Base-by-base conservation (phyloP, 139 green algal genomes). In the Chlorella sp. region DNA sequence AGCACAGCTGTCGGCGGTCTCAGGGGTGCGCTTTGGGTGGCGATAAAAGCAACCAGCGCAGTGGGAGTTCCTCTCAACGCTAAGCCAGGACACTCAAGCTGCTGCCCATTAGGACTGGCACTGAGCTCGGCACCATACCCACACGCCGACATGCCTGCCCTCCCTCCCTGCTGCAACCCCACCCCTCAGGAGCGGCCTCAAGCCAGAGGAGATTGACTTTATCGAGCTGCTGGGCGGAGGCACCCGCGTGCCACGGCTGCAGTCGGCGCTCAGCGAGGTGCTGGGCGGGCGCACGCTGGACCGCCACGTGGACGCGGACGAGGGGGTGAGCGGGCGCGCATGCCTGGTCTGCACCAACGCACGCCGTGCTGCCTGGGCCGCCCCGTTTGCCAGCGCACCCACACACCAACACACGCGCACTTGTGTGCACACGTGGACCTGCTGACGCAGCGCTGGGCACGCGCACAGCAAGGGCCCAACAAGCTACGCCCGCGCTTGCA, bases 291-390 rank as follows among this genome's bases (percentile, higher is more conserved):
- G 89, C 26, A 35, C 49, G 3, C 80, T 94, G 31, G 91, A 94
- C 80, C 34, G 90, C 49, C 96, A 99, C 81, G 77, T 99, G 79
- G 96, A 99, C 77, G 89, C 91, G 3, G 96, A 99, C 77, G 96
- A 99, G 86, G 94, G 95, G 1, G 76, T 72, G 67, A 63, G 67
- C 27, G 55, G 55, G 55, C 42, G 42, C 10, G 42, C n/a, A n/a
- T n/a, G n/a, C n/a, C n/a, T n/a, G n/a, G n/a, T n/a, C n/a, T n/a
- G n/a, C n/a, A n/a, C n/a, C n/a, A n/a, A n/a, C n/a, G n/a, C n/a
- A n/a, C n/a, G n/a, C n/a, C n/a, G n/a, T n/a, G n/a, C n/a, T n/a
- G n/a, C n/a, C n/a, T n/a, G n/a, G n/a, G n/a, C n/a, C n/a, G n/a
- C n/a, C n/a, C n/a, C n/a, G n/a, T n/a, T n/a, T n/a, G n/a, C n/a